A percentile compares a stretch with the other conserved stretches of the same genome.
These are phyloP conservation scores for Fusarium ambrosium DNA, from an alignment of 2,329 filamentous ascomycete species.

Conservation along the genomic window DNA sequence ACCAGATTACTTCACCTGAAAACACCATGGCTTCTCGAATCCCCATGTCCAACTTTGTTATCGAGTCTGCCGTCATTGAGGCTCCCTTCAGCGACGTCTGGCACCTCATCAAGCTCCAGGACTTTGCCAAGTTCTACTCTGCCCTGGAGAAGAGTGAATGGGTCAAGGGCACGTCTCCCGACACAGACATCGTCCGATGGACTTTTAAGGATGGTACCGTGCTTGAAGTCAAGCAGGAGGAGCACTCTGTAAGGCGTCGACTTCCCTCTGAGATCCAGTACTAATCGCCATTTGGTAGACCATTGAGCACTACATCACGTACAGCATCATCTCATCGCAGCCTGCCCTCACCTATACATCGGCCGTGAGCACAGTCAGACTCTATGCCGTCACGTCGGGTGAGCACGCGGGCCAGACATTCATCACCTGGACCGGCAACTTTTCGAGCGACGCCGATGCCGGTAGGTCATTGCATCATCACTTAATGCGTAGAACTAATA, in stretches of 20 bases:
- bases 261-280: background rate
- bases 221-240: constrained; percentile 81
- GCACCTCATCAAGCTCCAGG: constrained; percentile 81
- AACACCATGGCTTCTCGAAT: constrained; percentile 56
- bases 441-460: constrained; percentile 78
- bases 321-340: constrained; percentile 76
- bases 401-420: constrained; percentile 74
- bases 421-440: constrained; percentile 77
- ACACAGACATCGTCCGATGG: constrained; percentile 78
- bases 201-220: constrained; percentile 78
- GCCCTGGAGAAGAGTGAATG: constrained; percentile 72
- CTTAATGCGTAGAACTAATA: constrained; percentile 24
- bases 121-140: constrained; percentile 77
- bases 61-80: constrained; percentile 76
- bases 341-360: constrained; percentile 76
- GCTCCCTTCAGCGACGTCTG: constrained; percentile 76
- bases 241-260: constrained; percentile 71
- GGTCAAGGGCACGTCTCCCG: constrained; percentile 72
- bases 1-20: background rate
- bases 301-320: constrained; percentile 82
- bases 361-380: constrained; percentile 75
- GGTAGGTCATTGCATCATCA: constrained; percentile 60
- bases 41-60: constrained; percentile 75
- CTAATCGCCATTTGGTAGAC: constrained; percentile 56
- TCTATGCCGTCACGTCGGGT: constrained; percentile 76